Base-by-base conservation (phyloP, 192 early-diverging fungal genomes). In the Martensiomyces pterosporus region DNA sequence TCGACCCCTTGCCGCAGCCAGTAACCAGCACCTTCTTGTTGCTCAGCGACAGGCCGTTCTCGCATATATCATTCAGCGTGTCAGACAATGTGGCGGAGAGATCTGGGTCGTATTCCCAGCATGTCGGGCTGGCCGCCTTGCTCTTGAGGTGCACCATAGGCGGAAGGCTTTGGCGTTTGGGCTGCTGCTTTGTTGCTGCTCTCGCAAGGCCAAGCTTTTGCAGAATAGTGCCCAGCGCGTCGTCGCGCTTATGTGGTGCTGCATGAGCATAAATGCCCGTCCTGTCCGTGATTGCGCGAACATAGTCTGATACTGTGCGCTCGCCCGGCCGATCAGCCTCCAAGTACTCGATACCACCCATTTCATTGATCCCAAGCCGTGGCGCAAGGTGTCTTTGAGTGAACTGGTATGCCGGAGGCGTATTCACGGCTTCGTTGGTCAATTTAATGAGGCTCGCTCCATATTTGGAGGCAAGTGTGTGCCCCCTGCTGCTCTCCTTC, bases 1-100 rank as follows among this genome's bases (percentile, higher is more conserved):
- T 97, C 3, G 92, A 94, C 47, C 82, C 91, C 41, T 78, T 80
- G 45, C 92, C 93, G 42, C 89, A 90, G 52, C 94, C 94, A 29
- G 92, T 94, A 39, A 97, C 75, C 16, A 97, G 77, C 18, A 81
- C 89, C 49, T 72, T 76, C 55, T 82, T 85, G 46, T 84, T 73
- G 60, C 80, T 80, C 55, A 92, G 91, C 14, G 91, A 81, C 49
- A 91, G 60, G 65, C 94, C 94, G 33, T 89, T 80, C 21, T 64
- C 73, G 55, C 89, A 89, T 34, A 92, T 83, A 43, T 83, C 70
- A 44, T 61, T 49, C 48, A 97, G 60, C 7, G 86, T 80, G 46
- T 86, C 79, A 6, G 87, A 59, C 57, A 89, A 92, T 7, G 67
- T 71, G 39, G 73, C 70, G 24, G 89, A 91, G 33, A 90, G 57